Evolutionary conservation across 768 basidiomycete species (phyloP).

Genomic region (Chalciporus chontae): DNA sequence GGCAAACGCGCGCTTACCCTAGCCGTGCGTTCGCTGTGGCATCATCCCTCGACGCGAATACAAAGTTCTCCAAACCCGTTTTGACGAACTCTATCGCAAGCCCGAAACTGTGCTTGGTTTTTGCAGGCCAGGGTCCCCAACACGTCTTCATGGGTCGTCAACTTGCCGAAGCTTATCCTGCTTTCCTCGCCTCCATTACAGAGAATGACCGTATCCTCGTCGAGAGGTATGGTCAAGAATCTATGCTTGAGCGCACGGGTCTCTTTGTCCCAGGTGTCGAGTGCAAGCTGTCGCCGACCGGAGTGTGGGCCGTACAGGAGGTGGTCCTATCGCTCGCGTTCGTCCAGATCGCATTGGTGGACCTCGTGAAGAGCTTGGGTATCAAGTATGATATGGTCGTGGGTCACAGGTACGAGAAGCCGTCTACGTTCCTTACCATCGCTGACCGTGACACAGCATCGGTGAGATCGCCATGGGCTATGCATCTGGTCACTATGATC

Average conservation of each 20-base stretch:
- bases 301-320: conserved; percentile 33
- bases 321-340: conserved; percentile 33
- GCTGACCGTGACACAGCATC: conserved; percentile 3
- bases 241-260: conserved; percentile 33
- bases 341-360: conserved; percentile 32
- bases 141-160: conserved; percentile 36
- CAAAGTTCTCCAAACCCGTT: conserved; percentile 30
- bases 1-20: conserved; percentile 30
- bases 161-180: conserved; percentile 30
- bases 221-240: conserved; percentile 24
- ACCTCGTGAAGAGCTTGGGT: conserved; percentile 31
- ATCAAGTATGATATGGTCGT: conserved; percentile 33
- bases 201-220: conserved; percentile 34
- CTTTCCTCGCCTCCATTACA: conserved; percentile 28
- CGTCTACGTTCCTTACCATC: too few species aligned
- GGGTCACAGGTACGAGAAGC: conserved; percentile 19
- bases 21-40: conserved; percentile 26
- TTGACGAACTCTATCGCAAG: conserved; percentile 20
- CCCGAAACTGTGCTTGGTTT: conserved; percentile 34
- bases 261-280: conserved; percentile 29
- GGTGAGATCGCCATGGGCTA: conserved; percentile 38
- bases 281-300: conserved; percentile 20
- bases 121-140: conserved; percentile 36
- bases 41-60: conserved; percentile 15
- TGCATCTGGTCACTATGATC: conserved; percentile 35